Evolutionary conservation across 139 green algal species (phyloP), one percentile per base, ranked within the genome.

Genomic region (Penium margaritaceum): DNA sequence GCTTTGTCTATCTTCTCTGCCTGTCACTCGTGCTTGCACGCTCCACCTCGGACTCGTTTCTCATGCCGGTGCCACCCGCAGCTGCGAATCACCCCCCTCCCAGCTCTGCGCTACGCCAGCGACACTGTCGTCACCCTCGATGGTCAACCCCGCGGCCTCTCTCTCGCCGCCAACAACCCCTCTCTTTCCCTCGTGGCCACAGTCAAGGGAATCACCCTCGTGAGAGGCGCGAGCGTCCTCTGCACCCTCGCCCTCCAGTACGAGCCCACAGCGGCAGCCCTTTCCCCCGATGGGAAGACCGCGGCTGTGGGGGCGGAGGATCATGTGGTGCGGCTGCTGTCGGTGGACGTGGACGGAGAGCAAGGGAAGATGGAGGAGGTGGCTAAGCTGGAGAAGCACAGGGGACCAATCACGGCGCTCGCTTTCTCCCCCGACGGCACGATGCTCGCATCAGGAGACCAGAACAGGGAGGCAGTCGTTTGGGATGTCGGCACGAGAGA

Each of bases 391-490:
- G 70, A 73, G 68, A 15, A 51, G 55, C 75, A 80, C 70, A 36
- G 70, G 4, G 75, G 32, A 17, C 32, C 58, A 0, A 74, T 86
- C 9, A 85, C 55, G 34, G 37, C 32, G 2, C 7, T 80, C 35
- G 14, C 24, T 1, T 86, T 77, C 58, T 85, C 72, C 6, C 78
- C 74, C 1, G 51, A 75, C 33, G 73, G 79, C 2, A 37, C 57
- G n/a, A 70, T 75, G 47, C 35, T 86, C 9, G 81, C 80, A 9
- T 70, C 75, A 21, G 69, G 61, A 17, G 80, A 85, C 61, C 43
- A 71, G 27, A 84, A 84, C 34, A 47, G 78, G 21, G 82, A 87
- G 57, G 62, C 62, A 37, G 51, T 84, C 2, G 71, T 87, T 39
- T 87, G 82, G 82, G 67, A 86, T 29, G 14, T 12, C 0, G 38